These are phyloP conservation scores for Hericium rajendrae DNA, from an alignment of 768 basidiomycete genomes.

Conservation along the genomic window DNA sequence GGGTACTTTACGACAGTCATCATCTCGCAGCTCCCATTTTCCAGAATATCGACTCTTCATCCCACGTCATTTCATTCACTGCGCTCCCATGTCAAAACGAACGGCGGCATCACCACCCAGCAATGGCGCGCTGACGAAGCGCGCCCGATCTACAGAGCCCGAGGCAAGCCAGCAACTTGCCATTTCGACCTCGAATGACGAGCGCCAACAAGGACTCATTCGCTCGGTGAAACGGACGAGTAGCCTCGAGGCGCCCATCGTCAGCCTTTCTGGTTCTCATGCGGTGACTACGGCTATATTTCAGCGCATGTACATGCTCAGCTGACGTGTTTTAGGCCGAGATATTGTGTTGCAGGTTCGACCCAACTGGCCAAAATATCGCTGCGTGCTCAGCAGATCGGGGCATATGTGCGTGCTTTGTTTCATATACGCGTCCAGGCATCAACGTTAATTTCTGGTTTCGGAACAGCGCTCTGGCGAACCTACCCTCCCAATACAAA, in stretches of 20 bases:
- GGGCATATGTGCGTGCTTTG: slow-evolving; percentile 66
- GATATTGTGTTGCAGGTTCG: slow-evolving; percentile 87
- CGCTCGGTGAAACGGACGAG: slow-evolving; percentile 88
- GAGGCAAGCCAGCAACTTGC: slow-evolving; percentile 54
- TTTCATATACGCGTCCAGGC: neutral
- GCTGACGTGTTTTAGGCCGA: slow-evolving; percentile 45
- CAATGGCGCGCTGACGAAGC: slow-evolving; percentile 51
- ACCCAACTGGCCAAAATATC: slow-evolving; percentile 87
- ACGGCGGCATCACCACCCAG: slow-evolving; percentile 39
- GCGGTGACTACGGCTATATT: slow-evolving; percentile 41
- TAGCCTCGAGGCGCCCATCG: slow-evolving; percentile 86
- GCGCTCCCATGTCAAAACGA: slow-evolving; percentile 54
- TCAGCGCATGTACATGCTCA: neutral
- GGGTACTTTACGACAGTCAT: too few species aligned
- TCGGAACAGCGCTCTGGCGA: slow-evolving; percentile 65
- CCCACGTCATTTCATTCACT: too few species aligned
- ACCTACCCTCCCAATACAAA: slow-evolving; percentile 91
- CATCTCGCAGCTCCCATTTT: too few species aligned
- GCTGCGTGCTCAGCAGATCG: slow-evolving; percentile 89
- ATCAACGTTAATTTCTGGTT: neutral
- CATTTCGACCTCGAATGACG: slow-evolving; percentile 68
- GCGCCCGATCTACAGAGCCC: slow-evolving; percentile 40
- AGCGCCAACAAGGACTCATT: slow-evolving; percentile 69
- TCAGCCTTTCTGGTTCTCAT: slow-evolving; percentile 83
- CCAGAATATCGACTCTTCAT: too few species aligned